phyloP scores from a whole-genome alignment of 108 stramenopile genomes.

The Nannochloropsis gaditana region DNA sequence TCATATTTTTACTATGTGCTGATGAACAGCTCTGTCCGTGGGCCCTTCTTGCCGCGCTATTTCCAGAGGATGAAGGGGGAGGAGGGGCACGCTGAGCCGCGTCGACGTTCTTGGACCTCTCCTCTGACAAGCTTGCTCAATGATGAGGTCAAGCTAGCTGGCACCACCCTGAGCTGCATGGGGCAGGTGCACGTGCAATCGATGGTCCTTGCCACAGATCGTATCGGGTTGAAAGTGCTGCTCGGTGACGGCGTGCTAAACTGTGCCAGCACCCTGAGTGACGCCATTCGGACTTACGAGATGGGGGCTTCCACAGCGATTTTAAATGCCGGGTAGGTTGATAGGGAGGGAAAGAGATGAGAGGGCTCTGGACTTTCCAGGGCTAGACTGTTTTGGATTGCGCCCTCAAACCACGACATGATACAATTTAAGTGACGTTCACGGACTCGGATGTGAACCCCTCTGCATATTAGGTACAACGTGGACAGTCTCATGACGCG shows the following conservation, averaged over 20 bases:
- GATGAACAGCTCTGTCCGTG: constrained; percentile 19
- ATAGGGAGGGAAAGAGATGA: not conserved
- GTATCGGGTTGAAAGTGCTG: not conserved
- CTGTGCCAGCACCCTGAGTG: not conserved
- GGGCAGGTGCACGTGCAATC: constrained; percentile 17
- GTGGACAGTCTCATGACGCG: not conserved
- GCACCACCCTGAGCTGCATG: not conserved
- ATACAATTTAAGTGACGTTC: too few species aligned
- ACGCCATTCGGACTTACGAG: not conserved
- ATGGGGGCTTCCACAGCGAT: not conserved
- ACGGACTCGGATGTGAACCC: too few species aligned
- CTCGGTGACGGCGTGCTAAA: not conserved
- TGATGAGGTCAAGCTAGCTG: constrained; percentile 12
- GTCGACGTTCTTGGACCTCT: not conserved
- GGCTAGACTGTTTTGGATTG: too few species aligned
- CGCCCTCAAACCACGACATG: too few species aligned
- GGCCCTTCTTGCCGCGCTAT: not conserved
- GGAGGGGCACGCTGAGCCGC: not conserved
- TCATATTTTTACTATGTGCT: not conserved
- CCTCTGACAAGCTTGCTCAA: constrained; percentile 17
- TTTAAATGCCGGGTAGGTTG: constrained; percentile 16
- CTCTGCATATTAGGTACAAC: not conserved
- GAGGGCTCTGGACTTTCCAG: too few species aligned
- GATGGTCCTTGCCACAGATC: constrained; percentile 7
- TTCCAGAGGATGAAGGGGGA: not conserved